Evolutionary conservation across 169 alveolate species (phyloP).

Genomic region (Fabrea salina): DNA sequence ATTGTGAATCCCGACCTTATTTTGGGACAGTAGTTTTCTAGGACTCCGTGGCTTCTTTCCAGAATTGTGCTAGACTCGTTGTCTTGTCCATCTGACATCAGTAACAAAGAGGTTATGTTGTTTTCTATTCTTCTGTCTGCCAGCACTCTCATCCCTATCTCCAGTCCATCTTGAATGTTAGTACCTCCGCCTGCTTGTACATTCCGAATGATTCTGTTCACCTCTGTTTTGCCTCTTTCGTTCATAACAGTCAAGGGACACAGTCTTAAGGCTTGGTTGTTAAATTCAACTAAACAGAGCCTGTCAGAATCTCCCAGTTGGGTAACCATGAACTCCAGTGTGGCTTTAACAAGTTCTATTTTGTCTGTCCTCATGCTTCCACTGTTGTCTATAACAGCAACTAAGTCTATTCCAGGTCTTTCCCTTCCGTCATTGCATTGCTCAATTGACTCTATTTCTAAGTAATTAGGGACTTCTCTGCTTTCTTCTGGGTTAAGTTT

Average conservation of each 20-base stretch:
- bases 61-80: neutral
- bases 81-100: constrained; percentile 62
- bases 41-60: neutral
- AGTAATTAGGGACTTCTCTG: too few relatives aligned
- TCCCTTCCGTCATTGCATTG: constrained; percentile 26
- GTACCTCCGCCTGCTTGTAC: constrained; percentile 55
- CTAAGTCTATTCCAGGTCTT: constrained; percentile 45
- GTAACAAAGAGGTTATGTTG: constrained; percentile 37
- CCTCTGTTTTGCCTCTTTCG: constrained; percentile 26
- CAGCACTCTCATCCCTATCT: constrained; percentile 44
- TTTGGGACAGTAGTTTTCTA: neutral
- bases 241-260: constrained; percentile 43
- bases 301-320: constrained; percentile 51
- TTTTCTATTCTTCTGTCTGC: constrained; percentile 36
- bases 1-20: constrained; percentile 30
- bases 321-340: constrained; percentile 36
- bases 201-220: constrained; percentile 26
- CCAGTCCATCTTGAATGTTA: constrained; percentile 49
- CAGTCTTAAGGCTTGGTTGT: constrained; percentile 36
- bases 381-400: constrained; percentile 54
- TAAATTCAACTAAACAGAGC: constrained; percentile 43
- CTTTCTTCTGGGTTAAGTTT: too few relatives aligned
- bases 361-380: constrained; percentile 65
- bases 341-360: constrained; percentile 42
- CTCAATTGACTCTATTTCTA: too few relatives aligned